Evolutionary conservation across 1,284 basidiomycete species (phyloP).

Genomic region (Hymenochaete sp.): DNA sequence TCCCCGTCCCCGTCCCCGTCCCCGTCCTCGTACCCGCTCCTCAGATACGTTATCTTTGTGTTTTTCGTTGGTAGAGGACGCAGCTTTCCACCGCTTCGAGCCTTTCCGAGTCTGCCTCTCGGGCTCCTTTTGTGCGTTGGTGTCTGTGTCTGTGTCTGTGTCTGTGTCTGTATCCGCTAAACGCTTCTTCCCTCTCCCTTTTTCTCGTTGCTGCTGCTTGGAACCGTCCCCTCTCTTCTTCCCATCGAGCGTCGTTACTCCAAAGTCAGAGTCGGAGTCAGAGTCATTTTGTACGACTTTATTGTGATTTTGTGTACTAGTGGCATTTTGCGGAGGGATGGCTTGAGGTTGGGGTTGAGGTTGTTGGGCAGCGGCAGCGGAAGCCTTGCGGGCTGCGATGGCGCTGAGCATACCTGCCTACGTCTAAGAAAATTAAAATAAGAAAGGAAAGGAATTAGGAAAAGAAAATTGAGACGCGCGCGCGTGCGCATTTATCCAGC

Average conservation of each 20-base stretch:
- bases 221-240: too few species aligned
- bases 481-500: not conserved
- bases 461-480: too few species aligned
- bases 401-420: slow-evolving; percentile 16
- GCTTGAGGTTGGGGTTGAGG: not conserved
- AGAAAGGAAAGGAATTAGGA: too few species aligned
- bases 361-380: slow-evolving; percentile 8
- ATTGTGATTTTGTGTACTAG: too few species aligned
- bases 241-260: not conserved
- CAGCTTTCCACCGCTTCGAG: not conserved
- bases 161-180: too few species aligned
- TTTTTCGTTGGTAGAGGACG: too few species aligned
- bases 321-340: not conserved
- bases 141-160: too few species aligned
- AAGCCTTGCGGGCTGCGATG: slow-evolving; percentile 16
- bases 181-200: not conserved
- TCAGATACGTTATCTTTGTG: too few species aligned
- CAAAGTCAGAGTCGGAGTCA: slow-evolving; percentile 5
- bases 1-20: too few species aligned
- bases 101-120: not conserved
- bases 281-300: slow-evolving; percentile 1
- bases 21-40: too few species aligned
- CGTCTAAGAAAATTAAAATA: not conserved
- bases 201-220: slow-evolving; percentile 7
- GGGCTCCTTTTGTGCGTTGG: slow-evolving; percentile 5